These are phyloP conservation scores for Neopestalotiopsis sp. DNA, from an alignment of 2,329 filamentous ascomycete genomes.

Conservation along the genomic window DNA sequence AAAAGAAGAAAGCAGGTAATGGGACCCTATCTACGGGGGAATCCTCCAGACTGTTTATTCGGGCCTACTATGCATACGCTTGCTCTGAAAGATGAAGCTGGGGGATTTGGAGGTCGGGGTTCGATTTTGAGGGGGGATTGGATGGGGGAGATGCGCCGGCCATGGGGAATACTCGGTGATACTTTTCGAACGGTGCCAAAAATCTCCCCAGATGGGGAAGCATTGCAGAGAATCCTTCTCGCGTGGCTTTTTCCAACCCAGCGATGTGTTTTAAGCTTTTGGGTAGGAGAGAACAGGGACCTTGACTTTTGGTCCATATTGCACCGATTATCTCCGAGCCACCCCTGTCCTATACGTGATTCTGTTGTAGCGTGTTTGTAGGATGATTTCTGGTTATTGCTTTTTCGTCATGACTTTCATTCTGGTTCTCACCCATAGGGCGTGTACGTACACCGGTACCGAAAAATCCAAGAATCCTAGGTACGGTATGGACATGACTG, in stretches of 20 bases:
- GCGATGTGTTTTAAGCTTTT: conserved; percentile 8
- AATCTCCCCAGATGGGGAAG: not conserved
- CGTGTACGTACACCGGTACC: not conserved
- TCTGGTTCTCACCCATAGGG: not conserved
- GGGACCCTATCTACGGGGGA: not conserved
- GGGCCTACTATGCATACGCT: not conserved
- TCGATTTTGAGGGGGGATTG: not conserved
- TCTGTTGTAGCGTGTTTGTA: not conserved
- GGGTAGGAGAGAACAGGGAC: not conserved
- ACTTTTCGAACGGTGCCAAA: conserved; percentile 8
- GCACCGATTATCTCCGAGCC: conserved; percentile 7
- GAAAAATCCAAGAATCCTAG: too few relatives aligned
- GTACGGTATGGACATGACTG: not conserved
- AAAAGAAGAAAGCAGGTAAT: too few relatives aligned
- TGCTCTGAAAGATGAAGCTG: conserved; percentile 1
- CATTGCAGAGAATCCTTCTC: not conserved
- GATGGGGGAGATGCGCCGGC: too few relatives aligned
- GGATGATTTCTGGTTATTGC: not conserved
- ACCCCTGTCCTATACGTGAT: conserved; percentile 6
- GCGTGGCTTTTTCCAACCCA: conserved; percentile 5
- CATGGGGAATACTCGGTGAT: conserved; percentile 12
- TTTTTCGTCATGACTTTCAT: not conserved
- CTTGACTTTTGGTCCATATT: conserved; percentile 8
- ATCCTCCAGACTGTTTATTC: conserved; percentile 3
- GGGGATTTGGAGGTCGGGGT: not conserved